These are phyloP conservation scores for Fusarium falciforme DNA, from an alignment of 2,329 filamentous ascomycete genomes.

Conservation along the genomic window DNA sequence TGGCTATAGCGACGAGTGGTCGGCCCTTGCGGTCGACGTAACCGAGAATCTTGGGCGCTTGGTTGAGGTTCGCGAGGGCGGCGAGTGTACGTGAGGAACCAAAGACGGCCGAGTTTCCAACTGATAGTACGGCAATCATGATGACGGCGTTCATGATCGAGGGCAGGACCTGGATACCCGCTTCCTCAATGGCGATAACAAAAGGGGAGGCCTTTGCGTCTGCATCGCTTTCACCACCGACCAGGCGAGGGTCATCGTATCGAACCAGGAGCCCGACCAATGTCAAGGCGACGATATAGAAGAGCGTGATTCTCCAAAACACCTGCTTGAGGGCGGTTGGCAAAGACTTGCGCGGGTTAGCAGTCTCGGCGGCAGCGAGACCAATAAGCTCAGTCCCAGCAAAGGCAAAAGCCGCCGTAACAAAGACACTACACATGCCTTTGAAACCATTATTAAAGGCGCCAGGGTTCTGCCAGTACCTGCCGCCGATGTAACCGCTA, in stretches of 20 bases:
- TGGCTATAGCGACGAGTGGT: slow-evolving; percentile 77
- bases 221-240: slow-evolving; percentile 64
- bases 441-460: slow-evolving; percentile 88
- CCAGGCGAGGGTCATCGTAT: slow-evolving; percentile 73
- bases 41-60: slow-evolving; percentile 80
- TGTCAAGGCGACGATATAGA: slow-evolving; percentile 86
- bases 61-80: slow-evolving; percentile 87
- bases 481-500: slow-evolving; percentile 82
- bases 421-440: slow-evolving; percentile 82
- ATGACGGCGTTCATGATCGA: slow-evolving; percentile 97
- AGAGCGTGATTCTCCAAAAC: slow-evolving; percentile 92
- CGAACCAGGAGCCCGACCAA: slow-evolving; percentile 87
- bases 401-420: slow-evolving; percentile 81
- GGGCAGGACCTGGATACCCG: slow-evolving; percentile 82
- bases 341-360: slow-evolving; percentile 83
- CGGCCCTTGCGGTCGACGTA: slow-evolving; percentile 88
- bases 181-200: slow-evolving; percentile 89
- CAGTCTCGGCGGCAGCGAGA: slow-evolving; percentile 80
- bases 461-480: slow-evolving; percentile 83
- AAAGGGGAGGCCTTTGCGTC: slow-evolving; percentile 87
- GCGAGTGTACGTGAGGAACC: slow-evolving; percentile 91
- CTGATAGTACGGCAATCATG: slow-evolving; percentile 87
- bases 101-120: slow-evolving; percentile 92
- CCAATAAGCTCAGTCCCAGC: slow-evolving; percentile 82
- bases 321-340: slow-evolving; percentile 93